Evolutionary conservation across 2,329 filamentous ascomycete genomes (phyloP), one percentile per base, ranked within the genome.

Genomic region (Fusarium piperis): DNA sequence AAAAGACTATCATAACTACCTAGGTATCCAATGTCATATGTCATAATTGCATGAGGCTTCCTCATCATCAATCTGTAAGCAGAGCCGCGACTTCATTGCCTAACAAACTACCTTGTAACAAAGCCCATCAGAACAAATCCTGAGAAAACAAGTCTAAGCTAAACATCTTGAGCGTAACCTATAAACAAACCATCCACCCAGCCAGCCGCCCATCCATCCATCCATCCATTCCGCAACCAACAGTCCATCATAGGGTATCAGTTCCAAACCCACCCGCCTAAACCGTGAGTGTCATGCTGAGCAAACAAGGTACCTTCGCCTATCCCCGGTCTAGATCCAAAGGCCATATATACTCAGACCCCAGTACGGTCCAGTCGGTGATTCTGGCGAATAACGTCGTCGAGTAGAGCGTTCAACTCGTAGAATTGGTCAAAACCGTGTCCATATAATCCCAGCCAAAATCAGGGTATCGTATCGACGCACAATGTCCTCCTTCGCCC

Each of bases 401-500:
- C 41, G 53, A 38, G 12, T 32, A 33, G 46, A 51, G 53, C 28
- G 20, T 55, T 53, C 33, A 60, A 57, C 46, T 68, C 46, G 51
- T 61, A 53, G 44, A 39, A 61, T 30, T 39, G 33, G 26, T 39
- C 52, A 53, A 61, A 53, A 39, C 11, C 36, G 56, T 51, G 59
- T 38, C 51, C 28, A 58, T 55, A 44, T 71, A 70, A 70, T 75
- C 70, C 71, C 58, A 66, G 41, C 70, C 70, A 71, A 69, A 70
- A 62, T 66, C 51, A 65, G 69, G 71, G 70, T 76, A 77, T 76
- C 70, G 71, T 74, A 72, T 75, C 67, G 75, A 68, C 65, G 72
- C 67, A 59, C 67, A 44, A 68, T 51, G 35, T 65, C 55, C 62
- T 62, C 64, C 56, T 65, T 61, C 59, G 33, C 63, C 46, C 60